phyloP scores from a whole-genome alignment of 768 basidiomycete genomes.

The Cytidiella melzeri region DNA sequence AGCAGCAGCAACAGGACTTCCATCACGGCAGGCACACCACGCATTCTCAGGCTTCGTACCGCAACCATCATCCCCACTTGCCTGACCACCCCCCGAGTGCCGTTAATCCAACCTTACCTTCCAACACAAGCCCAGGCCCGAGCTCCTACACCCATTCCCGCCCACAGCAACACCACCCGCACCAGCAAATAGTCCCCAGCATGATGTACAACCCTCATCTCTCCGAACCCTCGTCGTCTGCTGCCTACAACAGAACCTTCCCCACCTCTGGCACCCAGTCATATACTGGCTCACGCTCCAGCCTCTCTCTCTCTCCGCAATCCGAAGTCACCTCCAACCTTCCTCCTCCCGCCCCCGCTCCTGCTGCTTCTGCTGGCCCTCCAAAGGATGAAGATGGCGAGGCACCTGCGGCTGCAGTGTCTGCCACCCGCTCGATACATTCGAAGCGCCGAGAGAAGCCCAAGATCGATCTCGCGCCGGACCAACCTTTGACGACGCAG shows the following conservation, averaged over 20 bases:
- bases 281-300: conserved; percentile 6
- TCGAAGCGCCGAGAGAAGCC: conserved; percentile 31
- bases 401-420: neutral
- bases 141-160: neutral
- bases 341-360: neutral
- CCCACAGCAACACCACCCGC: neutral
- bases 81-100: neutral
- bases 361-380: neutral
- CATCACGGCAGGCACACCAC: conserved; percentile 5
- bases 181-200: neutral
- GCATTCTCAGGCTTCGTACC: conserved; percentile 10
- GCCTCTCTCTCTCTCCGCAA: conserved; percentile 6
- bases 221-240: neutral
- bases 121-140: neutral
- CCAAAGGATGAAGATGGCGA: neutral
- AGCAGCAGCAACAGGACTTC: neutral
- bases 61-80: conserved; percentile 9
- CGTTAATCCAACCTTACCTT: neutral
- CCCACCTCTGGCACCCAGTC: conserved; percentile 2
- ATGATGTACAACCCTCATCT: conserved; percentile 5
- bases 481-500: conserved; percentile 77
- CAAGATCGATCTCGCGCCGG: conserved; percentile 61
- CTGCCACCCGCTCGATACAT: neutral
- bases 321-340: neutral
- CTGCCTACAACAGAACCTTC: neutral